phyloP scores from a whole-genome alignment of 108 stramenopile species.

The Pseudonitzschia pungens region DNA sequence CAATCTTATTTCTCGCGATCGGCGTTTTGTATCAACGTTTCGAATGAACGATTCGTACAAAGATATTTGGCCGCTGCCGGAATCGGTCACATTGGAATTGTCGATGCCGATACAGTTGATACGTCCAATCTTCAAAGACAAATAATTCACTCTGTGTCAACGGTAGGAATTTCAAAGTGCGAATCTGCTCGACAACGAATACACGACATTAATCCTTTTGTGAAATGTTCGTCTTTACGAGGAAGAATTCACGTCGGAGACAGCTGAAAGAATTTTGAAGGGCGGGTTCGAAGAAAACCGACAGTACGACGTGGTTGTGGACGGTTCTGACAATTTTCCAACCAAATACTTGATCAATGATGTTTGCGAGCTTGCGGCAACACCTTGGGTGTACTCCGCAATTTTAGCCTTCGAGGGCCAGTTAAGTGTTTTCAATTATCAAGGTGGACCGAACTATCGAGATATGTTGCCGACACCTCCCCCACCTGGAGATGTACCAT shows the following conservation, averaged over 20 bases:
- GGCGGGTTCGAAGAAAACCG: conserved; percentile 50
- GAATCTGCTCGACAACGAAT: conserved; percentile 73
- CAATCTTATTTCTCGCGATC: background rate
- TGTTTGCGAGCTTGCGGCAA: conserved; percentile 77
- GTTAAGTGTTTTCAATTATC: conserved; percentile 78
- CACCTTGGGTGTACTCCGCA: conserved; percentile 91
- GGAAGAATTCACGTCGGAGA: conserved; percentile 79
- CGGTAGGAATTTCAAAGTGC: conserved; percentile 80
- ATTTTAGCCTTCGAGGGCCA: conserved; percentile 96
- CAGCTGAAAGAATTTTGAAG: conserved; percentile 61
- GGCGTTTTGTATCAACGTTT: too few species aligned
- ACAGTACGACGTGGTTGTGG: conserved; percentile 81
- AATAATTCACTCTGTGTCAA: conserved; percentile 87
- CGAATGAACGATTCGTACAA: background rate
- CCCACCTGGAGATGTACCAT: conserved; percentile 89
- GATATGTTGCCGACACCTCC: conserved; percentile 91
- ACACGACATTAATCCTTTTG: conserved; percentile 80
- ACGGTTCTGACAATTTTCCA: conserved; percentile 95
- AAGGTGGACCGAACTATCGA: conserved; percentile 82
- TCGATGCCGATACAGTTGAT: conserved; percentile 93
- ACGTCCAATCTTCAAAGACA: conserved; percentile 95
- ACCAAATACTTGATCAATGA: conserved; percentile 96
- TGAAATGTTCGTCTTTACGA: conserved; percentile 66
- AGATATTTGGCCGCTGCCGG: conserved; percentile 85
- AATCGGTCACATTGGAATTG: conserved; percentile 86